These are phyloP conservation scores for Aspergillus viridinutans DNA, from an alignment of 2,329 filamentous ascomycete genomes.

Conservation along the genomic window DNA sequence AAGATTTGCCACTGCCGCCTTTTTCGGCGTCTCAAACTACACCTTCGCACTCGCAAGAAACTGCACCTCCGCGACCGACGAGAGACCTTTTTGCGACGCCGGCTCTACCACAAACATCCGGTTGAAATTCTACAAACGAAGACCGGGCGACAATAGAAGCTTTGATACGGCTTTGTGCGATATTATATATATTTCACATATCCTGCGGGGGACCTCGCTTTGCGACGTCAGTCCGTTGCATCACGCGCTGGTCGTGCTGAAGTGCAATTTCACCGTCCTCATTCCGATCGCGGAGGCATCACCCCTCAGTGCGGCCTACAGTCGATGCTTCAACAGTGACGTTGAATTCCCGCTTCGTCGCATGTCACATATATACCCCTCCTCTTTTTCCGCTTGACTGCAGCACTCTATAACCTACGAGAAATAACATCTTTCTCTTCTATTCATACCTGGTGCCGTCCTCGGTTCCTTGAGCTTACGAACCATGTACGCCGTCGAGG, in stretches of 20 bases:
- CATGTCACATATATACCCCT: slow-evolving; percentile 16
- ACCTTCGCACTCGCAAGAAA: slow-evolving; percentile 1
- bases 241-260: slow-evolving; percentile 2
- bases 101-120: not conserved
- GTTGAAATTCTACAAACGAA: not conserved
- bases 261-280: slow-evolving; percentile 2
- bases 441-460: slow-evolving; percentile 11
- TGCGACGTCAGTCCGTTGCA: not conserved
- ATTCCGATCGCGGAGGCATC: slow-evolving; percentile 9
- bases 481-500: slow-evolving; percentile 38
- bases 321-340: slow-evolving; percentile 24
- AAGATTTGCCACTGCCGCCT: slow-evolving; percentile 1
- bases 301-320: slow-evolving; percentile 11
- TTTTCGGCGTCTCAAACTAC: not conserved
- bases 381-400: slow-evolving; percentile 6
- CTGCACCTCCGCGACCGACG: slow-evolving; percentile 6
- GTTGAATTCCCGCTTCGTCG: slow-evolving; percentile 11
- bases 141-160: not conserved
- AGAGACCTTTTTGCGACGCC: not conserved
- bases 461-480: slow-evolving; percentile 23
- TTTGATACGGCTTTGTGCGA: not conserved
- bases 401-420: slow-evolving; percentile 1
- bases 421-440: not conserved
- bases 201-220: not conserved
- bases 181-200: not conserved